A percentile compares a stretch with the other conserved stretches of the same genome.
Conservation (phyloP, 2,329 filamentous ascomycete genomes). For the Cadophora malorum region DNA sequence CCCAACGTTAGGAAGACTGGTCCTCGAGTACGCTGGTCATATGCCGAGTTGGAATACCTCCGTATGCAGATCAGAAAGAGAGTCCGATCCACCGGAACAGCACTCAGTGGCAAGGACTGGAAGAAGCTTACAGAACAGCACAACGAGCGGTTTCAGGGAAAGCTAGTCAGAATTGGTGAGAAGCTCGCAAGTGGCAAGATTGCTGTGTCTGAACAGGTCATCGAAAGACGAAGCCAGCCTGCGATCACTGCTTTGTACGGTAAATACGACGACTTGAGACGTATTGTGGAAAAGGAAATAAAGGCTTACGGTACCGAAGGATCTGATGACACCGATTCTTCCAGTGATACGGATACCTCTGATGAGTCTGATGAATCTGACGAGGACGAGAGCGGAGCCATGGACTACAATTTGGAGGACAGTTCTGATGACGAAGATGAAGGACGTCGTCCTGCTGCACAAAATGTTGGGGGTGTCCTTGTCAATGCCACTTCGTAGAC, state of each 20-base stretch:
- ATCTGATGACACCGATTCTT: not conserved
- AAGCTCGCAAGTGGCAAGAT: not conserved
- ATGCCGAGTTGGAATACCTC: not conserved
- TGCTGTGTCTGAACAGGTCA: not conserved
- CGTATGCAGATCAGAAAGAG: not conserved
- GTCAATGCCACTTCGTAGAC: not conserved
- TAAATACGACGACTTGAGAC: not conserved
- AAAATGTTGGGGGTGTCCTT: not conserved
- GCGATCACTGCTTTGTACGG: not conserved
- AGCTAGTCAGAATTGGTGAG: not conserved
- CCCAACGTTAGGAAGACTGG: not conserved
- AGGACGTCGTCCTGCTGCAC: not conserved
- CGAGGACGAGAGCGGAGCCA: not conserved
- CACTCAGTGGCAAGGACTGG: not conserved
- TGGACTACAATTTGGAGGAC: not conserved
- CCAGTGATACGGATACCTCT: not conserved
- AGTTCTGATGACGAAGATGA: conserved; percentile 10
- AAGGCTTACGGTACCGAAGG: not conserved
- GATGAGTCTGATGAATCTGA: conserved; percentile 8
- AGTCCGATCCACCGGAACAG: not conserved
- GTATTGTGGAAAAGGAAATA: not conserved
- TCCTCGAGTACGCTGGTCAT: not conserved
- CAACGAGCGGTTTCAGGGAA: conserved; percentile 5
- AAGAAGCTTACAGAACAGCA: not conserved
- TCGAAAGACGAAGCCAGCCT: not conserved